Evolutionary conservation across 441 rosid species (phyloP).

Genomic region (Jatropha podagrica): DNA sequence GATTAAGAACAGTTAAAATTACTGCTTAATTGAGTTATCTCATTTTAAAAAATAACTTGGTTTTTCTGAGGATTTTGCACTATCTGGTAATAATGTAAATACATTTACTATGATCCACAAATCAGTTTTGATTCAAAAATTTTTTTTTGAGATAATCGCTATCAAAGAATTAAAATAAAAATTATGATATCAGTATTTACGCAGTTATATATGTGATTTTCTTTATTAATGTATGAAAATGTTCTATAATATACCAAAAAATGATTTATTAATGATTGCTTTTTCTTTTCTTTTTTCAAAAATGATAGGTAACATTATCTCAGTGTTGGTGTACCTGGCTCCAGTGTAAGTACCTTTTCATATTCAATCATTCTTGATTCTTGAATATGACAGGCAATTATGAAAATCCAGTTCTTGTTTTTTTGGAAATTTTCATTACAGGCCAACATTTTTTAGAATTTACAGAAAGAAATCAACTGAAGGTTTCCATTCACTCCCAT

Average conservation of each 20-base stretch:
- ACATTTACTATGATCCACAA: not conserved
- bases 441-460: conserved; percentile 74
- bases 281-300: not conserved
- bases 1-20: too few species aligned
- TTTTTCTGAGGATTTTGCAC: too few species aligned
- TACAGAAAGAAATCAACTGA: conserved; percentile 69
- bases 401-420: too few species aligned
- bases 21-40: too few species aligned
- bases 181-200: not conserved
- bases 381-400: not conserved
- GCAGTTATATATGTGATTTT: not conserved
- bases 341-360: conserved; percentile 62
- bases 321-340: conserved; percentile 68
- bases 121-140: too few species aligned
- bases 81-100: not conserved
- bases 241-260: not conserved
- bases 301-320: conserved; percentile 67
- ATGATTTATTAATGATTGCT: conserved; percentile 15
- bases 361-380: not conserved
- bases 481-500: conserved; percentile 73
- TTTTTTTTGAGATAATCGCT: too few species aligned
- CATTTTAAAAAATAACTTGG: too few species aligned
- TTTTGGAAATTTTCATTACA: conserved; percentile 20
- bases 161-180: too few species aligned
- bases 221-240: not conserved